A percentile compares a stretch with the other conserved stretches of the same genome.
phyloP scores from a whole-genome alignment of 2,329 filamentous ascomycete genomes.

The Falciphora oryzae region DNA sequence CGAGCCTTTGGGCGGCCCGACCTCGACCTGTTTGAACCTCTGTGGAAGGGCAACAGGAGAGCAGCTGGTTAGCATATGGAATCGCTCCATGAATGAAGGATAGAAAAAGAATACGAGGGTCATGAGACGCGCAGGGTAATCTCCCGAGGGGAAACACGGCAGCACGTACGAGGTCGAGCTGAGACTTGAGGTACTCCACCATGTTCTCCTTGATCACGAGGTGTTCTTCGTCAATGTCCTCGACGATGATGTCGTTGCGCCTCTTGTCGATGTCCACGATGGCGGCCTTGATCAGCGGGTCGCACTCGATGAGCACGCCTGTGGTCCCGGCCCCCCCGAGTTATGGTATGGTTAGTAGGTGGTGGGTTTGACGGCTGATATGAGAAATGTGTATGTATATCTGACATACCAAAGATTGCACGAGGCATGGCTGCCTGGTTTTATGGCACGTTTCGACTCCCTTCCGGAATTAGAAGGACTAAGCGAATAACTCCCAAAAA shows the following conservation, averaged over 20 bases:
- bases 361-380: no score
- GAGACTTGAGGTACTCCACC: slow-evolving; percentile 59
- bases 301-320: slow-evolving; percentile 74
- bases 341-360: background rate
- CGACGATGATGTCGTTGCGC: slow-evolving; percentile 66
- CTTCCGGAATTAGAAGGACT: no score
- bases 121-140: slow-evolving; percentile 10
- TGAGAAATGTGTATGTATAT: no score
- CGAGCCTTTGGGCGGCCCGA: background rate
- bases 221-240: slow-evolving; percentile 72
- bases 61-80: background rate
- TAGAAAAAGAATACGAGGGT: slow-evolving; percentile 6
- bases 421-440: background rate
- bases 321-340: background rate
- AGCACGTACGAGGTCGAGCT: slow-evolving; percentile 56
- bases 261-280: slow-evolving; percentile 72
- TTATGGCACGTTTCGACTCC: background rate
- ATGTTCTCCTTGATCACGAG: slow-evolving; percentile 71
- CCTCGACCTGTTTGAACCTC: background rate
- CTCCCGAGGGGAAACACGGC: slow-evolving; percentile 15
- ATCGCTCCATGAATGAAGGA: no score
- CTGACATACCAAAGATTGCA: background rate
- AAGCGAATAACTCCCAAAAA: no score
- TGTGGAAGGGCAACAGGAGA: background rate
- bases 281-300: slow-evolving; percentile 84